phyloP scores from a whole-genome alignment of 2,329 filamentous ascomycete species.

The Purpureocillium lavendulum region DNA sequence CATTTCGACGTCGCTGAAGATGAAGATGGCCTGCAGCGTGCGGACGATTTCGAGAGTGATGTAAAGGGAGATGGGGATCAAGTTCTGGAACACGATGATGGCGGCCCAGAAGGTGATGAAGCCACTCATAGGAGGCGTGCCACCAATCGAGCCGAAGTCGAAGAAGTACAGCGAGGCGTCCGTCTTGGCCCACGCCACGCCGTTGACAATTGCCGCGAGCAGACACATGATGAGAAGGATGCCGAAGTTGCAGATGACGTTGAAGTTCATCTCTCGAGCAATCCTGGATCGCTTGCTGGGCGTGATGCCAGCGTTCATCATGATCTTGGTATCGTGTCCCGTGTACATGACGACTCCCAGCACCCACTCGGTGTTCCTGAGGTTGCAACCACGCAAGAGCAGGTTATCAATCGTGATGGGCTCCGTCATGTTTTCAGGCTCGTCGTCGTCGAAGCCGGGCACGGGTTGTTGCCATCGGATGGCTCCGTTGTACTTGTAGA shows the following conservation, averaged over 20 bases:
- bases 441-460: conserved; percentile 50
- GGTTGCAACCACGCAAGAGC: conserved; percentile 82
- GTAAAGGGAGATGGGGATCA: conserved; percentile 96
- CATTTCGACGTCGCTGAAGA: conserved; percentile 93
- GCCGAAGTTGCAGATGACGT: conserved; percentile 92
- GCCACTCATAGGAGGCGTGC: conserved; percentile 67
- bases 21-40: conserved; percentile 89
- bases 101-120: conserved; percentile 97
- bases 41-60: conserved; percentile 95
- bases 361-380: conserved; percentile 94
- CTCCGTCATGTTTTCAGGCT: conserved; percentile 74
- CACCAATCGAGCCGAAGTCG: conserved; percentile 77
- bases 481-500: conserved; percentile 90
- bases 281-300: conserved; percentile 90
- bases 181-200: conserved; percentile 67
- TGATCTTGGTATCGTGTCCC: conserved; percentile 95
- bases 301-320: conserved; percentile 95
- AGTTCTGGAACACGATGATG: conserved; percentile 93
- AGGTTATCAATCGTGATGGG: conserved; percentile 93
- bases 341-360: conserved; percentile 91
- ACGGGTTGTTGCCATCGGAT: conserved; percentile 78
- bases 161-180: conserved; percentile 74
- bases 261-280: conserved; percentile 90
- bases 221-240: conserved; percentile 87
- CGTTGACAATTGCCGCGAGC: conserved; percentile 75